These are phyloP conservation scores for Talaromyces borbonicus DNA, from an alignment of 495 filamentous ascomycete genomes.

Conservation along the genomic window DNA sequence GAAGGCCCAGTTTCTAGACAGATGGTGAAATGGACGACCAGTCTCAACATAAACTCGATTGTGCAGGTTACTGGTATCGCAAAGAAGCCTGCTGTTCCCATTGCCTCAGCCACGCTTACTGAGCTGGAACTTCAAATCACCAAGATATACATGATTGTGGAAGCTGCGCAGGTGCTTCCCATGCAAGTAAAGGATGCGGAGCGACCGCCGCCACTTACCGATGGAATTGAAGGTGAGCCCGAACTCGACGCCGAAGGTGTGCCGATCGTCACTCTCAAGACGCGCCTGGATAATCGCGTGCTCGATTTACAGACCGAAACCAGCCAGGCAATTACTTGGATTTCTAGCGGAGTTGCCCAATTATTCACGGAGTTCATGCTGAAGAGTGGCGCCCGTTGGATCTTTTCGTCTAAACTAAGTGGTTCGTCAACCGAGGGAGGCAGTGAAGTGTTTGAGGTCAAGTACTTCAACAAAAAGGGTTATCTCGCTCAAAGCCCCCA, in stretches of 20 bases:
- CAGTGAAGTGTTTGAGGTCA: constrained; percentile 82
- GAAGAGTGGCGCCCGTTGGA: constrained; percentile 68
- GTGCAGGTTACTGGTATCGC: constrained; percentile 70
- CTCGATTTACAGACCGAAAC: constrained; percentile 84
- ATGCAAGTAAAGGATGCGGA: constrained; percentile 62
- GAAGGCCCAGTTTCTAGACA: constrained; percentile 51
- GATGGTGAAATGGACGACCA: constrained; percentile 85
- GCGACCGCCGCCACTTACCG: constrained; percentile 34
- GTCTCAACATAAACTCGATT: constrained; percentile 67
- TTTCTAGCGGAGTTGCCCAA: constrained; percentile 72
- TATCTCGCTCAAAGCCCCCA: constrained; percentile 92
- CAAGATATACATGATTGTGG: constrained; percentile 66
- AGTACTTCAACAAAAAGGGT: constrained; percentile 80
- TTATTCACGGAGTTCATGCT: constrained; percentile 75
- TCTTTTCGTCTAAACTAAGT: constrained; percentile 83
- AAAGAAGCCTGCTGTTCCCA: constrained; percentile 61
- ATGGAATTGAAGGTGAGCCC: constrained; percentile 32
- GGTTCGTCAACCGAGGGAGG: constrained; percentile 89
- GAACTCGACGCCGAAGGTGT: constrained; percentile 37
- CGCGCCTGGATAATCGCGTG: constrained; percentile 78
- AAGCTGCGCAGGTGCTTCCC: constrained; percentile 53
- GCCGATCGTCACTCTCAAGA: constrained; percentile 62
- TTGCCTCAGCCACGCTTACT: constrained; percentile 69
- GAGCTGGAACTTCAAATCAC: constrained; percentile 72
- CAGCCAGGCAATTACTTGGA: constrained; percentile 74